phyloP scores from a whole-genome alignment of 2,329 filamentous ascomycete genomes.

The Penicillium decumbens region DNA sequence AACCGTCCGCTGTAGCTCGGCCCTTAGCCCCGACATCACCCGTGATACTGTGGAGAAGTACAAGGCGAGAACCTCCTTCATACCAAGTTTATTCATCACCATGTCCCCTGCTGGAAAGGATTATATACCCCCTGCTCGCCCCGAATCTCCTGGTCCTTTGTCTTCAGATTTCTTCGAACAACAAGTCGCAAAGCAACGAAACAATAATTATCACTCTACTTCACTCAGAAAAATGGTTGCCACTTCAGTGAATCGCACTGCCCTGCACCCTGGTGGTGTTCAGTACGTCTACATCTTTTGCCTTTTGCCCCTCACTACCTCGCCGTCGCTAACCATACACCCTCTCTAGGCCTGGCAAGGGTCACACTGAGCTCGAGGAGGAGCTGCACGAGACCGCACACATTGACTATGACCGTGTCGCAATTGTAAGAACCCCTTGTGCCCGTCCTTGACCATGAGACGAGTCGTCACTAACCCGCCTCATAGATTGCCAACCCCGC shows the following conservation, averaged over 20 bases:
- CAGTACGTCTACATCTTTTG: slow-evolving; percentile 57
- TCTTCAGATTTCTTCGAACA: slow-evolving; percentile 55
- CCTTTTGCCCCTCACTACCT: slow-evolving; percentile 11
- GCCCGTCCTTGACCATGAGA: slow-evolving; percentile 3
- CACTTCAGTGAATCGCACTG: slow-evolving; percentile 78
- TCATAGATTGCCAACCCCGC: slow-evolving; percentile 77
- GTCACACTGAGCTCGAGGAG: slow-evolving; percentile 97
- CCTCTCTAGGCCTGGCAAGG: slow-evolving; percentile 62
- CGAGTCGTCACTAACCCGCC: slow-evolving; percentile 3
- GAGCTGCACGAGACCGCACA: slow-evolving; percentile 95
- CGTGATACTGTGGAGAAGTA: slow-evolving; percentile 40
- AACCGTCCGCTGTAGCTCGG: slow-evolving; percentile 24
- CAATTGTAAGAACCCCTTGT: slow-evolving; percentile 65
- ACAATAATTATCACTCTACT: slow-evolving; percentile 56
- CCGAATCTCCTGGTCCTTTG: slow-evolving; percentile 45
- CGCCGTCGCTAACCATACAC: slow-evolving; percentile 15
- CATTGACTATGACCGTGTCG: slow-evolving; percentile 98
- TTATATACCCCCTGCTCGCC: slow-evolving; percentile 44
- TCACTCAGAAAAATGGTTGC: slow-evolving; percentile 51
- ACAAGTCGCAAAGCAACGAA: slow-evolving; percentile 54
- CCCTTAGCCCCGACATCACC: slow-evolving; percentile 37
- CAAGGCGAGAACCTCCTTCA: slow-evolving; percentile 24
- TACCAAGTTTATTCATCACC: slow-evolving; percentile 19
- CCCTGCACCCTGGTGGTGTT: slow-evolving; percentile 84
- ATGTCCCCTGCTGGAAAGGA: slow-evolving; percentile 36